Base-by-base conservation (phyloP, 1,284 basidiomycete species). In the Tilletia indica region DNA sequence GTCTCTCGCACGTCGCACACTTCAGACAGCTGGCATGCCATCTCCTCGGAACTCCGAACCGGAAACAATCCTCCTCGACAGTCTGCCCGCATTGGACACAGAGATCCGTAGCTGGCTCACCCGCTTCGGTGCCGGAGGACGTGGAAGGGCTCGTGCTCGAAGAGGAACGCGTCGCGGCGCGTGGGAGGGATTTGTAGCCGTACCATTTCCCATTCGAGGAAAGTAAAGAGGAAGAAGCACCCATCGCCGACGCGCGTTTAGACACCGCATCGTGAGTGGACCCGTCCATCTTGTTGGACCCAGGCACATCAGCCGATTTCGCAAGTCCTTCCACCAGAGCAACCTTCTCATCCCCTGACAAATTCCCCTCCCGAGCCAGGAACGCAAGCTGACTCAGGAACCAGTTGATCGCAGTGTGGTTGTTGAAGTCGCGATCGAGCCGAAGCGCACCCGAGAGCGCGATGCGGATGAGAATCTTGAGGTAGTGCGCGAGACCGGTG, bases 381-480 rank as follows among this genome's bases (percentile, higher is more conserved):
- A 93, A 88, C 83, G 97, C 93, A 66, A 99, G 88, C 80, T 95
- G 91, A 78, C 94, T 93, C 73, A 99, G 89, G 87, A 97, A 97
- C 70, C 90, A 91, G 4, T 90, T 87, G 88, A 99, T 92, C 0
- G 94, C 94, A 72, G 91, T 90, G 47, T 89, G 88, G 69, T 93
- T 90, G 74, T 87, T 89, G 80, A 93, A 89, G 80, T 99, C 96
- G 73, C 94, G 88, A 85, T 99, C 97, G 61, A 99, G 89, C 85
- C 93, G 97, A 76, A 99, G 89, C 2, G 95, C 93, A 21, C 94
- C 94, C 0, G 97, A 98, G 61, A 99, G 87, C 6, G 97, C 95
- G 75, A 99, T 98, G 67, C 96, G 92, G 80, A 99, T 99, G 70
- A 99, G 89, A 84, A 99, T 98, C 87, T 99, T 99, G 84, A 99